A percentile compares a stretch with the other conserved stretches of the same genome.
Conservation (phyloP, 495 filamentous ascomycete genomes). For the Lasiosphaeria hispida region DNA sequence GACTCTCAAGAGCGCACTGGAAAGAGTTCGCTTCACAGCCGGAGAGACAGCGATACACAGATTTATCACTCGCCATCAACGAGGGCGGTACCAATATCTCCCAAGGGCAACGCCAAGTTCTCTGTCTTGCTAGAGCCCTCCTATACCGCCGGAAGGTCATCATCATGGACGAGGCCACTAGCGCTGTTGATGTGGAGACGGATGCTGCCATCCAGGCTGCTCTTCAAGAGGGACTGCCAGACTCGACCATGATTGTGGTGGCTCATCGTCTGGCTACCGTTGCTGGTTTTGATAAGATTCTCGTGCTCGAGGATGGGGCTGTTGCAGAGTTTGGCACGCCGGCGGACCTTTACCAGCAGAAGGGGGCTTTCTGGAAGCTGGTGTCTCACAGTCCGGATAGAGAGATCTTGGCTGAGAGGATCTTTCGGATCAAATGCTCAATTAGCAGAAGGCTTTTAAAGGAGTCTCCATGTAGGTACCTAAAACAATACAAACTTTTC, state of each 20-base stretch:
- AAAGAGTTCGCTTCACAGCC: neutral
- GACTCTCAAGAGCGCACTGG: constrained; percentile 54
- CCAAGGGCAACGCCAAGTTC: constrained; percentile 62
- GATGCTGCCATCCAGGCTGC: constrained; percentile 68
- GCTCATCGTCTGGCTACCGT: constrained; percentile 71
- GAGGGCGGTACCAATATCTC: constrained; percentile 49
- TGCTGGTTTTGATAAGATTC: constrained; percentile 65
- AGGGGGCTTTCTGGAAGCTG: constrained; percentile 29
- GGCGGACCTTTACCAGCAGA: constrained; percentile 20
- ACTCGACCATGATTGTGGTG: constrained; percentile 75
- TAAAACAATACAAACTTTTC: too few species aligned
- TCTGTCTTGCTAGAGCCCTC: constrained; percentile 68
- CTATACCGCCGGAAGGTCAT: constrained; percentile 74
- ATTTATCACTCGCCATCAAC: constrained; percentile 27
- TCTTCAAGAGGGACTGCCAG: constrained; percentile 66
- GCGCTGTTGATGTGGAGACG: constrained; percentile 69
- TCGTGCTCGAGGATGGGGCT: constrained; percentile 58
- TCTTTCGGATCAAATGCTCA: too few species aligned
- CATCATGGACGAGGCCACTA: constrained; percentile 83
- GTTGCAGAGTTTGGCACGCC: constrained; percentile 55
- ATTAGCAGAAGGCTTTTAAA: too few species aligned
- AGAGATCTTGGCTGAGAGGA: constrained; percentile 16
- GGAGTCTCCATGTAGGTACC: too few species aligned
- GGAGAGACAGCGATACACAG: too few species aligned
- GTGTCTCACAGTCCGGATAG: constrained; percentile 30